Evolutionary conservation across 2,329 filamentous ascomycete species (phyloP).

Genomic region (Fusarium sambucinum): DNA sequence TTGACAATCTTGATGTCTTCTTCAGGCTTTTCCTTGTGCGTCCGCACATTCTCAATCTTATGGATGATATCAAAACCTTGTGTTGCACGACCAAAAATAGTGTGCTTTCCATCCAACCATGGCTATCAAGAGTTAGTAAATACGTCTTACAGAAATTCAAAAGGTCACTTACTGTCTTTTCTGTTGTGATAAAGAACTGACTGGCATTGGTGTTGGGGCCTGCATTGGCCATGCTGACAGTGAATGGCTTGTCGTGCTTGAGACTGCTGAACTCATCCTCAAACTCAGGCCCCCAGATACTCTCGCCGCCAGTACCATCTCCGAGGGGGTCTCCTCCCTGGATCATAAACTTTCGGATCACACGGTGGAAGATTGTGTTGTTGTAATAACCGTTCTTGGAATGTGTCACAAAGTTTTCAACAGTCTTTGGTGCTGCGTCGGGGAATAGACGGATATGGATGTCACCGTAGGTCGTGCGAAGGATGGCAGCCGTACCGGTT

Average conservation of each 20-base stretch:
- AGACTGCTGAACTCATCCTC: constrained; percentile 93
- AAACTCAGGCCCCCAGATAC: constrained; percentile 95
- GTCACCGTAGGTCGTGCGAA: constrained; percentile 95
- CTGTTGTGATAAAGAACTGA: constrained; percentile 98
- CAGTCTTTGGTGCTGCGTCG: constrained; percentile 90
- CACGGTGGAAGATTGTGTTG: constrained; percentile 95
- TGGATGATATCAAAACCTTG: constrained; percentile 95
- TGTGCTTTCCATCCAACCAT: constrained; percentile 97
- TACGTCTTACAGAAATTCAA: neutral
- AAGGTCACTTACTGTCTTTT: constrained; percentile 79
- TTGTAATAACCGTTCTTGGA: constrained; percentile 94
- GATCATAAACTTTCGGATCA: constrained; percentile 99
- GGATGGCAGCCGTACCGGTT: constrained; percentile 80
- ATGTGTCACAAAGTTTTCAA: constrained; percentile 98
- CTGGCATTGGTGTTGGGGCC: constrained; percentile 95
- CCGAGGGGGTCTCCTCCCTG: constrained; percentile 95
- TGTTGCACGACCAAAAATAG: constrained; percentile 91
- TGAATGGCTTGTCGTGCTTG: constrained; percentile 96
- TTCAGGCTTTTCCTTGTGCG: constrained; percentile 91
- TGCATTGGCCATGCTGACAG: constrained; percentile 97
- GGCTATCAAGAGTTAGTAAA: constrained; percentile 63
- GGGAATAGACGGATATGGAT: constrained; percentile 95
- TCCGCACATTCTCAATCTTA: constrained; percentile 91
- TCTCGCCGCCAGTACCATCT: constrained; percentile 88
- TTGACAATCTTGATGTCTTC: constrained; percentile 98